phyloP scores from a whole-genome alignment of 2,329 filamentous ascomycete genomes.

The Calonectria honghensis region DNA sequence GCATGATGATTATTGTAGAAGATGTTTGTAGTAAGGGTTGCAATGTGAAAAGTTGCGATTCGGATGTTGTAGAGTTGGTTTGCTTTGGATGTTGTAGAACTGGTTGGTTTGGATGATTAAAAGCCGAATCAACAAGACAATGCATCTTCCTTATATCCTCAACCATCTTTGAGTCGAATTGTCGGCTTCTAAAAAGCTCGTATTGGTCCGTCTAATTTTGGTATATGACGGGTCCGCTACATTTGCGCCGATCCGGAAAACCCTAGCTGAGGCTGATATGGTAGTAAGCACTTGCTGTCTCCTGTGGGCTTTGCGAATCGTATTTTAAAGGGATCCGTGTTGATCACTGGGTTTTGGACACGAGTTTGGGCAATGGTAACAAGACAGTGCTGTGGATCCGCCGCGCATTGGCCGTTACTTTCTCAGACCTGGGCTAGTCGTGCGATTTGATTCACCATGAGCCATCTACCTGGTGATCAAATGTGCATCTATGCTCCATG shows the following conservation, averaged over 20 bases:
- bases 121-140: background rate
- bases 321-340: conserved; percentile 6
- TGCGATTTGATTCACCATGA: background rate
- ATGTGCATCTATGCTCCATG: background rate
- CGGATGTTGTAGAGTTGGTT: background rate
- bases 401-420: background rate
- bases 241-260: background rate
- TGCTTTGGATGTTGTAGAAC: background rate
- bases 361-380: conserved; percentile 13
- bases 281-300: conserved; percentile 28
- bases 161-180: background rate
- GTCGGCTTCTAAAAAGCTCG: conserved; percentile 8
- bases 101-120: background rate
- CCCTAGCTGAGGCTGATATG: background rate
- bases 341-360: conserved; percentile 3
- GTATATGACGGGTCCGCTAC: conserved; percentile 3
- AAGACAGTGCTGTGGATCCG: conserved; percentile 2
- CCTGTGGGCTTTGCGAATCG: background rate
- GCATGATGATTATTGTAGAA: conserved; percentile 29
- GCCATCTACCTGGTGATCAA: background rate
- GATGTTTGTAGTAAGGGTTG: background rate
- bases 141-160: conserved; percentile 18
- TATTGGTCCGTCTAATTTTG: conserved; percentile 30
- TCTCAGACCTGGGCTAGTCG: background rate
- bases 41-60: background rate